Base-by-base conservation (phyloP, 2,329 filamentous ascomycete genomes). In the Pseudogymnoascus sp. region DNA sequence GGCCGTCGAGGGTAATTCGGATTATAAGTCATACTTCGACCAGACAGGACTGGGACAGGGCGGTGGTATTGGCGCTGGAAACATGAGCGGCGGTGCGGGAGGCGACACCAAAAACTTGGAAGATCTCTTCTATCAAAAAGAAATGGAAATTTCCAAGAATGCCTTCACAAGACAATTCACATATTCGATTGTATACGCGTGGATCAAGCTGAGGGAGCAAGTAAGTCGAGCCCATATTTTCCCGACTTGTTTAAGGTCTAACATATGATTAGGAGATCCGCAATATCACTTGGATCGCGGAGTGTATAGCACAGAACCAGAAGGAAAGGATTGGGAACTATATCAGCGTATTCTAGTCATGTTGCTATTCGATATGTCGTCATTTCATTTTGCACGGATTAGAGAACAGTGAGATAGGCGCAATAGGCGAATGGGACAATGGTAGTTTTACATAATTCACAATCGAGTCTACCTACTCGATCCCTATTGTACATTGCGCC, bases 231-330 rank as follows among this genome's bases (percentile, higher is more conserved):
- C 37, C 56, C 18, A 18, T 38, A 33, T 15, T 52, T n/a, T 26
- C 10, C 3, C n/a, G 15, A n/a, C 5, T 23, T 19, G 38, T 59
- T 65, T 64, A 57, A 37, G 58, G 15, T 59, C 71, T 76, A 69
- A 79, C 69, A 23, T 38, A 3, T 18, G 3, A 18, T 5, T 63
- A 97, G 92, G 94, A 99, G 88, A 96, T 97, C 69, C 89, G 94
- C 66, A 99, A 99, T 76, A 96, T 99, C 71, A 97, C 94, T 58
- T 99, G 94, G 94, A 99, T 99, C 74, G 88, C 94, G 19, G 94
- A 99, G 76, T 99, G 94, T 77, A 99, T 99, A 82, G 94, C 94
- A 60, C 94, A 99, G 77, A 96, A 96, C 79, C 94, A 99, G 76
- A 99, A 99, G 79, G 94, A 99, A 75, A 85, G 94, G 72, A 97